Evolutionary conservation across 331 rosid genomes (phyloP).

Genomic region (Malus hybrid): DNA sequence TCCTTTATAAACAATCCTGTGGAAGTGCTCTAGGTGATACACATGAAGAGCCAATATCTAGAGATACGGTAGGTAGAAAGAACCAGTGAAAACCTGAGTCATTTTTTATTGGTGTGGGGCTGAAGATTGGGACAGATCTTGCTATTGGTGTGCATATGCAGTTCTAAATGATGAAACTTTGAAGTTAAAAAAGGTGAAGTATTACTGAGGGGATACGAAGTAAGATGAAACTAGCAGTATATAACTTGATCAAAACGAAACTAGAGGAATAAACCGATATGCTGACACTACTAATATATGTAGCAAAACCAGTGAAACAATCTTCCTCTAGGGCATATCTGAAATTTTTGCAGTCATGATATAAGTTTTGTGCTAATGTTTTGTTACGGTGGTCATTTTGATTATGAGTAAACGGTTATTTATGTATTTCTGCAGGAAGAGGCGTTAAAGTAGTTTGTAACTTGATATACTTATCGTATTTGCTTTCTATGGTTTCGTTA

Average conservation of each 20-base stretch:
- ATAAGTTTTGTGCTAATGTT: not conserved
- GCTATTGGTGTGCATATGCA: not conserved
- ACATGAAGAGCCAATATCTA: not conserved
- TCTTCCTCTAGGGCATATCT: not conserved
- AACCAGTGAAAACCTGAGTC: not conserved
- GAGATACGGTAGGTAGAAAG: not conserved
- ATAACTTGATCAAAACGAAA: not conserved
- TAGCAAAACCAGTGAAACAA: not conserved
- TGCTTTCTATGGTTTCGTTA: slow-evolving; percentile 5
- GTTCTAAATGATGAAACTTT: not conserved
- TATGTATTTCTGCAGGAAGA: too few species aligned
- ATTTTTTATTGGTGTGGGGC: not conserved
- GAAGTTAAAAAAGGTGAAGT: too few species aligned
- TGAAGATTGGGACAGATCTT: not conserved
- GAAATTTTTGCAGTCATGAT: not conserved
- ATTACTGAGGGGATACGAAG: not conserved
- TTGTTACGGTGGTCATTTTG: not conserved
- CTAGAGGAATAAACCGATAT: not conserved
- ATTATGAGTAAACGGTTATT: not conserved
- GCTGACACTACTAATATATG: not conserved
- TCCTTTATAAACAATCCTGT: not conserved
- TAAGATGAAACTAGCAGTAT: not conserved
- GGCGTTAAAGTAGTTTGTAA: not conserved
- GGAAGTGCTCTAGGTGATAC: not conserved
- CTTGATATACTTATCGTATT: not conserved